These are phyloP conservation scores for Barnettozyma botsteinii DNA, from an alignment of 805 yeast species.

Conservation along the genomic window DNA sequence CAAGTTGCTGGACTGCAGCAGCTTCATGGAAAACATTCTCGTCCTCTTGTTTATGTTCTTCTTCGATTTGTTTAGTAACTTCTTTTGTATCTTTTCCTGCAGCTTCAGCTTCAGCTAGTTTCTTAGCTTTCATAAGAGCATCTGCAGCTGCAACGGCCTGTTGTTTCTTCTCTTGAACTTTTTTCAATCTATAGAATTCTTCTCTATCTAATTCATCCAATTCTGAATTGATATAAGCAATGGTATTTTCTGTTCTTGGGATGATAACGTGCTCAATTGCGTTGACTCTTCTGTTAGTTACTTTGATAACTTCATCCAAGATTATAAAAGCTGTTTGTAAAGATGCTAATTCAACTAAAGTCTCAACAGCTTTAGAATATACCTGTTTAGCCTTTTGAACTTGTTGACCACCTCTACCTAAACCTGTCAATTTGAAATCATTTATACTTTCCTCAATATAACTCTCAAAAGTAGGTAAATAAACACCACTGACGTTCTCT, in stretches of 20 bases:
- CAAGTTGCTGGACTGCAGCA: constrained; percentile 8
- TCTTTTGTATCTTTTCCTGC: constrained; percentile 23
- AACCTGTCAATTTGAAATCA: constrained; percentile 93
- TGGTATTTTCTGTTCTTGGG: constrained; percentile 96
- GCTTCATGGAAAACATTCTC: constrained; percentile 4
- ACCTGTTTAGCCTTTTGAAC: constrained; percentile 91
- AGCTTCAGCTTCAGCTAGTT: constrained; percentile 24
- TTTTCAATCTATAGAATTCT: constrained; percentile 93
- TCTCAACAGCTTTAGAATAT: constrained; percentile 94
- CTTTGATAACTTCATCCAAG: constrained; percentile 95
- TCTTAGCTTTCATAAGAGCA: constrained; percentile 27
- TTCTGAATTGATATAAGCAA: constrained; percentile 86
- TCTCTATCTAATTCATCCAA: constrained; percentile 97
- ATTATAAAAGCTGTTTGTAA: constrained; percentile 95
- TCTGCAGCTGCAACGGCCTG: constrained; percentile 26
- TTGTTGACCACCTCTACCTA: constrained; percentile 98
- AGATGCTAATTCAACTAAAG: constrained; percentile 91
- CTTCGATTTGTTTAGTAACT: constrained; percentile 16
- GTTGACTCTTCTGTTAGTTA: constrained; percentile 95
- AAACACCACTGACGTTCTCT: constrained; percentile 95
- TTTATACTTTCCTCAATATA: constrained; percentile 78
- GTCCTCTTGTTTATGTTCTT: constrained; percentile 18
- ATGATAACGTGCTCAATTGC: constrained; percentile 98
- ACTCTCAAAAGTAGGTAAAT: constrained; percentile 87
- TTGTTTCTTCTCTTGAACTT: constrained; percentile 44